Percentiles rank a stretch among this genome's conserved stretches.
phyloP scores from a whole-genome alignment of 2,329 filamentous ascomycete genomes.

The Ophiostoma triangulosporum region DNA sequence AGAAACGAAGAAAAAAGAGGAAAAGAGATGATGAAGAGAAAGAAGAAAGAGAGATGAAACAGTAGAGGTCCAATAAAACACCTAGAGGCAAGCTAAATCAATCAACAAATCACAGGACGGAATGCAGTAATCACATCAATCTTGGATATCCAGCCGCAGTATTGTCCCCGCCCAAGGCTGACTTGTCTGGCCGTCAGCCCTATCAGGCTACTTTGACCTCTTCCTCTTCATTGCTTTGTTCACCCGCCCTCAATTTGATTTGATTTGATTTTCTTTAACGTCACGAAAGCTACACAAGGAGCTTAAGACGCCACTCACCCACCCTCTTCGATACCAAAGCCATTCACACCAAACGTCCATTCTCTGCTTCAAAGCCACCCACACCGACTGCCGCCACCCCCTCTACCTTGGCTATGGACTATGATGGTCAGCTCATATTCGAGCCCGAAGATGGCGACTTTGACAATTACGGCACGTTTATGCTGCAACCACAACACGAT shows the following conservation, averaged over 20 bases:
- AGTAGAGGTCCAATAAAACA: too few relatives aligned
- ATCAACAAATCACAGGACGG: too few relatives aligned
- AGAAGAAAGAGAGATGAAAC: background rate
- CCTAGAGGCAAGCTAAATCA: too few relatives aligned
- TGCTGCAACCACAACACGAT: background rate
- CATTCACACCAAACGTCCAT: background rate
- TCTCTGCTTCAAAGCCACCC: background rate
- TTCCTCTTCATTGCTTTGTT: background rate
- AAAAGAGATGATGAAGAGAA: background rate
- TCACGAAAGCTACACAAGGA: too few relatives aligned
- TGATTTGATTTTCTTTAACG: too few relatives aligned
- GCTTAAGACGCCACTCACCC: too few relatives aligned
- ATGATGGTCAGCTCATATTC: constrained; percentile 8
- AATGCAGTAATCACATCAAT: too few relatives aligned
- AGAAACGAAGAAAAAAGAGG: background rate
- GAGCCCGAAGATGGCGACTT: background rate
- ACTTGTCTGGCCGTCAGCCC: background rate
- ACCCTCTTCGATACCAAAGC: too few relatives aligned
- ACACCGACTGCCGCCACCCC: background rate
- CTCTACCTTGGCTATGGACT: constrained; percentile 8
- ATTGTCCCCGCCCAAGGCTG: too few relatives aligned
- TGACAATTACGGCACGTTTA: background rate
- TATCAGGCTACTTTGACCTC: background rate
- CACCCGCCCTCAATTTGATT: too few relatives aligned
- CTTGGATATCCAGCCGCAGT: too few relatives aligned